Base-by-base conservation (phyloP, 352 stramenopile species). In the Globisporangium spiculum region DNA sequence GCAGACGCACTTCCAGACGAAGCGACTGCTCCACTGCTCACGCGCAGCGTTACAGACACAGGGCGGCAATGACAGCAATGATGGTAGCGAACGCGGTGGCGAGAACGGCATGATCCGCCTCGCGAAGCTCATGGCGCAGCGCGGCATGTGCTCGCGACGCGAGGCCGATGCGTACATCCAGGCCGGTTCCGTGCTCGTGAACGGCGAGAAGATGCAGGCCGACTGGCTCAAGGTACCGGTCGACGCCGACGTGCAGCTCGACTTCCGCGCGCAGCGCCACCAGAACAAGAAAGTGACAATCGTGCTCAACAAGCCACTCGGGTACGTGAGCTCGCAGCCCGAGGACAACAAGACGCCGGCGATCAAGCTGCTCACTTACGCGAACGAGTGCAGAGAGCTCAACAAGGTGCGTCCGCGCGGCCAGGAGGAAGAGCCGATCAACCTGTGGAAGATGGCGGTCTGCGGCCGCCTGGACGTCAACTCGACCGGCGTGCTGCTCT, bases 91-190 rank as follows among this genome's bases (percentile, higher is more conserved):
- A 41, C 24, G 53, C 10, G 16, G 27, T 12, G 63, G 56, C 60
- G 65, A 20, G 1, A 65, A 75, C 53, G 73, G 62, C 66, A 76
- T 80, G 57, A 66, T 94, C 38, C 87, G 87, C 8, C 67, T 94
- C 16, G 82, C 85, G 62, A 94, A 94, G 75, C 77, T 95, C 34
- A 95, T 93, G 85, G 83, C 83, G 5, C 79, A 91, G 64, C 76
- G 79, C 70, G 84, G 86, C 0, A 73, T 96, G 18, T 96, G 88
- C 69, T 94, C 86, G 61, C 81, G 88, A 9, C 88, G 86, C 60
- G 88, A 96, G 69, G 88, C 86, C 7, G 88, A 96, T 44, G 76
- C 75, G 7, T 94, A 93, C 72, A 96, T 96, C 65, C 84, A 93
- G 66, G 75, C 74, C 8, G 86, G 86, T 61, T 75, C 71, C 56